Base-by-base conservation (phyloP, 2,329 filamentous ascomycete genomes). In the Paraconiothyrium sp. region DNA sequence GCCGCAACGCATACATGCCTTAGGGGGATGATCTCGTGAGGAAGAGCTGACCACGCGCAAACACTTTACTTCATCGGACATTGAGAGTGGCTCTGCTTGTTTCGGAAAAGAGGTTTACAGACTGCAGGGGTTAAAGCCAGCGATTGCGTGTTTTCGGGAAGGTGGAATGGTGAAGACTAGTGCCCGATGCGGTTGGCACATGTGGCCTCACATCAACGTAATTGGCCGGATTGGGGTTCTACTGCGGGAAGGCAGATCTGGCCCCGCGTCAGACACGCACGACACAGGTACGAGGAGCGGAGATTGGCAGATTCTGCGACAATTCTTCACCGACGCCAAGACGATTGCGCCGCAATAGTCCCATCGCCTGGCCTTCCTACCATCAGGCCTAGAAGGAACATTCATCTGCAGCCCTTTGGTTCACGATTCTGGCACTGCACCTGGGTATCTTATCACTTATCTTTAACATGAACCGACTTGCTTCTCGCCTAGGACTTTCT, bases 401-500 rank as follows among this genome's bases (percentile, higher is more conserved):
- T 6, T 13, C 27, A 49, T n/a, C 7, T n/a, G 2, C 46, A n/a
- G 27, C 13, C 24, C 24, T 49, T 16, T 30, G 11, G 27, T 9
- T 24, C 5, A 6, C 46, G 27, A 46, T 11, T 46, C 43, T 24
- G 10, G 10, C 20, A 20, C 43, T 13, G n/a, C 41, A 44, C 9
- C 41, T 44, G 41, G 20, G 49, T 3, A 5, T 9, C 39, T 16
- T 16, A 11, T 22, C 2, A n/a, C 20, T 22, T n/a, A 11, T 35
- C 13, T 32, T 32, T 14, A 32, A 4, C 16, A 54, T 54, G 51
- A 9, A 54, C 20, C 51, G 51, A 27, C 37, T 54, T 11, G 27
- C 37, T n/a, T 27, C 51, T 32, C 51, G 51, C 24, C 24, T 54
- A 37, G 51, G 51, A n/a, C 6, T 54, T 3, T 30, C 20, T 43